Evolutionary conservation across 192 early-diverging fungal genomes (phyloP).

Genomic region (Oehlia diaphana): DNA sequence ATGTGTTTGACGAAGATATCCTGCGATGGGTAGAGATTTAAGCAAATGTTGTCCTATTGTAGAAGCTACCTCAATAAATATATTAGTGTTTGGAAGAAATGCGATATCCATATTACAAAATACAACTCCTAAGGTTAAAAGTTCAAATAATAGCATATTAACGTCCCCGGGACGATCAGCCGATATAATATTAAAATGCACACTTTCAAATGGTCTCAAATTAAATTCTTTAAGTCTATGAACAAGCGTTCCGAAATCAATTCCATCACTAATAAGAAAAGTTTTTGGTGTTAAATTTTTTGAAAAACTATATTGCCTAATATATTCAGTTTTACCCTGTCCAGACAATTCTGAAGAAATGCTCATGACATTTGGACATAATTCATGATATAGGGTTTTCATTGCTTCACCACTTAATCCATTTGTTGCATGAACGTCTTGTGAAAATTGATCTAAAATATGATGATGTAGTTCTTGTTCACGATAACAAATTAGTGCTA

Average conservation of each 20-base stretch:
- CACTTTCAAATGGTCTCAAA: constrained; percentile 11
- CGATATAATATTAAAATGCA: constrained; percentile 28
- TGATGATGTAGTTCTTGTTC: constrained; percentile 26
- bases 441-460: constrained; percentile 30
- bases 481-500: constrained; percentile 28
- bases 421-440: constrained; percentile 21
- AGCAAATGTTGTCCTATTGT: constrained; percentile 21
- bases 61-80: constrained; percentile 31
- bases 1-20: constrained; percentile 2
- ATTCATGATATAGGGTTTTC: constrained; percentile 20
- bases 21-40: constrained; percentile 15
- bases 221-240: constrained; percentile 23
- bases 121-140: constrained; percentile 24
- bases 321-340: constrained; percentile 31
- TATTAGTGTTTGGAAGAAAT: neutral
- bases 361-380: constrained; percentile 26
- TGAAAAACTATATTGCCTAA: neutral
- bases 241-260: constrained; percentile 12
- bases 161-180: constrained; percentile 18
- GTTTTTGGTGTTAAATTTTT: constrained; percentile 7
- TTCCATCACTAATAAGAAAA: constrained; percentile 26
- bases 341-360: constrained; percentile 29
- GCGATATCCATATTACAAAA: constrained; percentile 10
- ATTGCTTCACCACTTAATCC: constrained; percentile 17
- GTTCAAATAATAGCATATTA: constrained; percentile 32